Percentiles rank a stretch among this genome's conserved stretches.
Conservation (phyloP, 1,284 basidiomycete genomes). For the Ganoderma lucidum region DNA sequence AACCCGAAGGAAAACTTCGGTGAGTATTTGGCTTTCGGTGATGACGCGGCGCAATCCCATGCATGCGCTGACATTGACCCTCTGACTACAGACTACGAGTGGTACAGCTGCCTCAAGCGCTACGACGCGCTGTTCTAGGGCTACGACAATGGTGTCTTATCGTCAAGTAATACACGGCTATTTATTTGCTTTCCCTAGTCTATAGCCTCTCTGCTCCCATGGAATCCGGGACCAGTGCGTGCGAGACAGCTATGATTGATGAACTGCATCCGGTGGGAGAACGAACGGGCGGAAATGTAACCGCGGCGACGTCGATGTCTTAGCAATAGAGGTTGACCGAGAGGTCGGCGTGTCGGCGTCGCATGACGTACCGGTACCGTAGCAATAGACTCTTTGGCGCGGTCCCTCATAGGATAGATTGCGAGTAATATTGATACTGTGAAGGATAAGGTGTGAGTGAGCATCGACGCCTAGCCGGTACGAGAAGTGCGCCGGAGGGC, state of each 20-base stretch:
- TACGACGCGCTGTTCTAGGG: slow-evolving; percentile 68
- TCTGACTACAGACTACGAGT: slow-evolving; percentile 66
- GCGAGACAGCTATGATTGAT: background rate
- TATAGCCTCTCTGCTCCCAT: background rate
- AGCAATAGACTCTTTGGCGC: background rate
- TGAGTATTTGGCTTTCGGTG: slow-evolving; percentile 38
- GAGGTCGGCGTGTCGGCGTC: slow-evolving; percentile 2
- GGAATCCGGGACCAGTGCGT: background rate
- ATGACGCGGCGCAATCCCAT: slow-evolving; percentile 1
- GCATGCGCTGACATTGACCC: slow-evolving; percentile 10
- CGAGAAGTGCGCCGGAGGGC: slow-evolving; percentile 5
- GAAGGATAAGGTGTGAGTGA: slow-evolving; percentile 11
- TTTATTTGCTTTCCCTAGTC: slow-evolving; percentile 19
- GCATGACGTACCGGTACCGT: slow-evolving; percentile 9
- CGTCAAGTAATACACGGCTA: slow-evolving; percentile 15
- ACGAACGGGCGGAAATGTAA: background rate
- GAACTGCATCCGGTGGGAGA: background rate
- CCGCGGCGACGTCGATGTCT: background rate
- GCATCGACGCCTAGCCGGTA: background rate
- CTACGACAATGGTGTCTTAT: slow-evolving; percentile 12
- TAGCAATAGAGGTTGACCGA: background rate
- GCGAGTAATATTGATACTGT: slow-evolving; percentile 86
- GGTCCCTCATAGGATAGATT: slow-evolving; percentile 70
- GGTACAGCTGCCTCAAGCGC: slow-evolving; percentile 81
- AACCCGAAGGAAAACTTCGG: slow-evolving; percentile 51